phyloP scores from a whole-genome alignment of 2,329 filamentous ascomycete genomes.

The Microascus cirrosus region DNA sequence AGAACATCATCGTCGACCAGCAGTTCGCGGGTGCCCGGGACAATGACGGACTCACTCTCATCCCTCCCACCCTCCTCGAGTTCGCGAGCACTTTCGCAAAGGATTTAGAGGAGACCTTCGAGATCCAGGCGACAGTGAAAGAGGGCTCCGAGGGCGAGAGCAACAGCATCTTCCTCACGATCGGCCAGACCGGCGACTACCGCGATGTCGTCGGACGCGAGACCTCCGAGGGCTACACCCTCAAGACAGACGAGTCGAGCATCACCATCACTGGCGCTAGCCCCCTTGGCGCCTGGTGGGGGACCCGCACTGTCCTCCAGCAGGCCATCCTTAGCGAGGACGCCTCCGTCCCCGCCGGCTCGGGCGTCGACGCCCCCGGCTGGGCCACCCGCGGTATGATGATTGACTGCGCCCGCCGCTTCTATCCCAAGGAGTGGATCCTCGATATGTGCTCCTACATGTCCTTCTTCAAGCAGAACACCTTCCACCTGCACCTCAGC shows the following conservation, averaged over 20 bases:
- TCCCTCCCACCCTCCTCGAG: conserved; percentile 34
- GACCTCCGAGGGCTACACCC: conserved; percentile 37
- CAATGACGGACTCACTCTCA: conserved; percentile 33
- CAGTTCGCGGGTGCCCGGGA: conserved; percentile 27
- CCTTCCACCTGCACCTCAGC: conserved; percentile 45
- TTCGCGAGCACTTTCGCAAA: conserved; percentile 34
- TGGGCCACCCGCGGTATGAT: conserved; percentile 36
- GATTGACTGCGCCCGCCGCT: conserved; percentile 44
- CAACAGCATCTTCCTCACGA: conserved; percentile 31
- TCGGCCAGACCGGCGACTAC: conserved; percentile 26
- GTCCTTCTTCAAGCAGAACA: conserved; percentile 51
- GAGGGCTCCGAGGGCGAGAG: conserved; percentile 9
- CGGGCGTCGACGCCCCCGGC: conserved; percentile 34
- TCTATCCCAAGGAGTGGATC: conserved; percentile 41
- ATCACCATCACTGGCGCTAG: conserved; percentile 39
- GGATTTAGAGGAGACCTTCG: conserved; percentile 18
- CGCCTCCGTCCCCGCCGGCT: conserved; percentile 27
- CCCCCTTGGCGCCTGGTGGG: conserved; percentile 46
- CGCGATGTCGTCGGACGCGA: conserved; percentile 30
- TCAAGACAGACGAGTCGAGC: conserved; percentile 25
- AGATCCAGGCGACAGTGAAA: conserved; percentile 16
- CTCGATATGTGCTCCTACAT: conserved; percentile 48
- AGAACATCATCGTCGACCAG: conserved; percentile 30
- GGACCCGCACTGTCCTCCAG: conserved; percentile 42
- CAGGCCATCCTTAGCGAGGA: conserved; percentile 26